These are phyloP conservation scores for Epichloe sibirici DNA, from an alignment of 2,329 filamentous ascomycete species.

Conservation along the genomic window DNA sequence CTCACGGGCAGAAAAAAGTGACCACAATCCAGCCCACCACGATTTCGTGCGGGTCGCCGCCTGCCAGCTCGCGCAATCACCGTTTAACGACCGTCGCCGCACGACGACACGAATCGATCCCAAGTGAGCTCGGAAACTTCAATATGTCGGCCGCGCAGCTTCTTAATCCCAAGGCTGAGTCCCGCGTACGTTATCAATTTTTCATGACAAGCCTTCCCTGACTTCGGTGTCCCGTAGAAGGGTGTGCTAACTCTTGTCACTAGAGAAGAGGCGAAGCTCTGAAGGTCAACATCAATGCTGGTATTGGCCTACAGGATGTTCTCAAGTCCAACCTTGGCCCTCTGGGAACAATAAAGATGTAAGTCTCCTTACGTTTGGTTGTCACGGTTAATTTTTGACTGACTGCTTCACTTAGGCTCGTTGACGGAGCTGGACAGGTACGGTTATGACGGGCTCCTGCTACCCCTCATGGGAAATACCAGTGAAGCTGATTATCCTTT, in stretches of 20 bases:
- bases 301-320: conserved; percentile 87
- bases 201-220: neutral
- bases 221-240: conserved; percentile 5
- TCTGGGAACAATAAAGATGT: conserved; percentile 94
- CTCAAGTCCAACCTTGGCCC: conserved; percentile 93
- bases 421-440: conserved; percentile 59
- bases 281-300: conserved; percentile 90
- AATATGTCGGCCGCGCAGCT: conserved; percentile 94
- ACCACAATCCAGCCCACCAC: conserved; percentile 15
- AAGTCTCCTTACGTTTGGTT: conserved; percentile 8
- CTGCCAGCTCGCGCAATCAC: conserved; percentile 19
- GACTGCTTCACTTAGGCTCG: conserved; percentile 35
- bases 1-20: conserved; percentile 22
- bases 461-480: conserved; percentile 15
- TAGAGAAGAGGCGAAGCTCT: conserved; percentile 95
- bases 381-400: neutral
- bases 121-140: conserved; percentile 10
- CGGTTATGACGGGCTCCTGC: conserved; percentile 14
- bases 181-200: conserved; percentile 53
- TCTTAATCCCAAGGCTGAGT: conserved; percentile 97
- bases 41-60: conserved; percentile 16
- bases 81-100: conserved; percentile 6
- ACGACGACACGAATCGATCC: conserved; percentile 5
- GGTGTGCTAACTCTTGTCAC: conserved; percentile 14
- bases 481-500: conserved; percentile 15